Percentiles rank a stretch among this genome's conserved stretches.
These are phyloP conservation scores for Bruguiera hainesii DNA, from an alignment of 441 rosid species.

Conservation along the genomic window DNA sequence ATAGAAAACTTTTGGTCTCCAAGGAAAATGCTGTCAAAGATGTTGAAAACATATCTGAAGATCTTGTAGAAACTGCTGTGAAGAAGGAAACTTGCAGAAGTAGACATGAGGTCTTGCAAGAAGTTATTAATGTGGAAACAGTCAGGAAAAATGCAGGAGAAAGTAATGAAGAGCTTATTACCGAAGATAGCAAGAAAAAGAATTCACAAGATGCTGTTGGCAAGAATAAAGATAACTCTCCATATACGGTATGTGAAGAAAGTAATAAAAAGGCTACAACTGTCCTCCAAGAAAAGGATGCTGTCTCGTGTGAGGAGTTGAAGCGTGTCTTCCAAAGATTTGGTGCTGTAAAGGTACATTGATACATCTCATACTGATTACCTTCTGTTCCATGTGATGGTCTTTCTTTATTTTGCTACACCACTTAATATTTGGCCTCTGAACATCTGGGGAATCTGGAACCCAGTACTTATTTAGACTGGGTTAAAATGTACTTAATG, in stretches of 20 bases:
- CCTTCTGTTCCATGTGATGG: background rate
- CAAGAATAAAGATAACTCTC: slow-evolving; percentile 13
- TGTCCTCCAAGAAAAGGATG: slow-evolving; percentile 22
- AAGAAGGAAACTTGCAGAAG: no score
- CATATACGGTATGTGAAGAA: slow-evolving; percentile 17
- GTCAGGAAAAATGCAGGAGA: background rate
- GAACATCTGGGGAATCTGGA: background rate
- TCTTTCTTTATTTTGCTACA: background rate
- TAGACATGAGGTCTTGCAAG: no score
- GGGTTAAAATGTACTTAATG: background rate
- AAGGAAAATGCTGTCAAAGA: slow-evolving; percentile 1
- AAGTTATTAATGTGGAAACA: no score
- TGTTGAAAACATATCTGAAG: no score
- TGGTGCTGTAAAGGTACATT: slow-evolving; percentile 39
- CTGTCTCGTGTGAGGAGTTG: slow-evolving; percentile 34
- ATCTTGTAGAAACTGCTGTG: no score
- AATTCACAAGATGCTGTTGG: slow-evolving; percentile 3
- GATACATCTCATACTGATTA: background rate
- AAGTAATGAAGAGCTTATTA: slow-evolving; percentile 4
- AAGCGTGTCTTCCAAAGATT: slow-evolving; percentile 39
- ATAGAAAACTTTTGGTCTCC: slow-evolving; percentile 6
- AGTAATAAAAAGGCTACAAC: slow-evolving; percentile 13
- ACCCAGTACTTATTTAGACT: background rate
- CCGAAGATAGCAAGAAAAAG: slow-evolving; percentile 1
- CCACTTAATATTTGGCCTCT: background rate